Evolutionary conservation across 202 grass and related monocot species (phyloP), one percentile per base, ranked within the genome.

Genomic region (Setaria italica): DNA sequence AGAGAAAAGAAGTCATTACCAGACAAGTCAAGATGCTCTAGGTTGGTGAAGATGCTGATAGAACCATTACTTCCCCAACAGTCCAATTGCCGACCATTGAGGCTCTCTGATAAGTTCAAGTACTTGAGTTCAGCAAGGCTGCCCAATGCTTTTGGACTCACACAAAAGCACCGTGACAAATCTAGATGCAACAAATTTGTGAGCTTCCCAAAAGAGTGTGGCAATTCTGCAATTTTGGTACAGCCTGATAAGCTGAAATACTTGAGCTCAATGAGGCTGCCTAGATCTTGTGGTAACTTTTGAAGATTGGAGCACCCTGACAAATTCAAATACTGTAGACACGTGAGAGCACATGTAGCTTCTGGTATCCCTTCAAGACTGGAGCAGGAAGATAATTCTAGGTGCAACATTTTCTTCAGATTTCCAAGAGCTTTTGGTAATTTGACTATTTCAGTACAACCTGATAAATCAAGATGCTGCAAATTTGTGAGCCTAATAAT

Each of bases 11-110:
- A 1, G 4, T 0, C 0, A 7, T 62, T 73, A 2, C 0, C 0
- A 7, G 80, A 83, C 4, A 83, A 43, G 16, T 62, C 41, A 17
- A 83, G 43, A 21, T 64, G 17, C 81, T 83, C 56, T 1, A 74
- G 17, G 2, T 73, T 49, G 1, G 69, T 71, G 19, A 82, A 21
- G 0, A 0, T 9, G 10, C 78, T 0, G 11, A 80, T 63, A 64
- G 9, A 64, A 30, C 16, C 14, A 51, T 15, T 16, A 15, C 1
- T n/a, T 7, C 2, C 5, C 13, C 2, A 2, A 13, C 6, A 25
- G 25, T 25, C 17, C 21, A 16, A 0, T 34, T 2, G 4, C 0
- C 9, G 16, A 3, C 11, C 7, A 16, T 25, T 3, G 2, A 67
- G 0, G 58, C 4, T 6, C 0, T 0, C 1, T 59, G 51, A 32